Evolutionary conservation across 192 early-diverging fungal genomes (phyloP).

Genomic region (Coemansia sp.): DNA sequence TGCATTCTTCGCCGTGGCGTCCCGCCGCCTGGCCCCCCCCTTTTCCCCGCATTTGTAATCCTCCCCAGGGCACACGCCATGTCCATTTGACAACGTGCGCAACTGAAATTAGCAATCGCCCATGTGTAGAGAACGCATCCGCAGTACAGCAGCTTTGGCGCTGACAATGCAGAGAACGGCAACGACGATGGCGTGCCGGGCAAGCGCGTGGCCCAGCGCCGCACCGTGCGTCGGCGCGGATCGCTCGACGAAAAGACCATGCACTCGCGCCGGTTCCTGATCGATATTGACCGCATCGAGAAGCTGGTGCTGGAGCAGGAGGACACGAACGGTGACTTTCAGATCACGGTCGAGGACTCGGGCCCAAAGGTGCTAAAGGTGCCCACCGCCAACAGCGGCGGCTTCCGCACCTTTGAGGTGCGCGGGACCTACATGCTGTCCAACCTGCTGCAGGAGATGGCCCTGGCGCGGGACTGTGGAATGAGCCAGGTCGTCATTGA

Average conservation of each 20-base stretch:
- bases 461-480: conserved; percentile 81
- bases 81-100: not conserved
- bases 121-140: conserved; percentile 7
- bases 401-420: conserved; percentile 82
- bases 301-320: conserved; percentile 80
- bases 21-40: not conserved
- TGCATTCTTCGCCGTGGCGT: no score
- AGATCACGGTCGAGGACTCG: conserved; percentile 87
- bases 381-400: conserved; percentile 78
- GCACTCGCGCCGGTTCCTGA: conserved; percentile 68
- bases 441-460: conserved; percentile 92
- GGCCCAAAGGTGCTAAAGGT: conserved; percentile 87
- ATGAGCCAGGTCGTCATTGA: conserved; percentile 83
- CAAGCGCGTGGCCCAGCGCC: not conserved
- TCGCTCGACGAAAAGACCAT: conserved; percentile 58
- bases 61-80: no score
- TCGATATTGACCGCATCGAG: conserved; percentile 81
- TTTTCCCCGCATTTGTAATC: not conserved
- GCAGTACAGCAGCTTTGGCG: not conserved
- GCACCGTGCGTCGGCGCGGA: conserved; percentile 42
- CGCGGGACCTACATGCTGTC: conserved; percentile 93
- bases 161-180: not conserved
- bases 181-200: not conserved
- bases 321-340: conserved; percentile 90
- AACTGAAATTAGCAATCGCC: not conserved